Evolutionary conservation across 139 green algal genomes (phyloP).

Genomic region (Chlorella sorokiniana): DNA sequence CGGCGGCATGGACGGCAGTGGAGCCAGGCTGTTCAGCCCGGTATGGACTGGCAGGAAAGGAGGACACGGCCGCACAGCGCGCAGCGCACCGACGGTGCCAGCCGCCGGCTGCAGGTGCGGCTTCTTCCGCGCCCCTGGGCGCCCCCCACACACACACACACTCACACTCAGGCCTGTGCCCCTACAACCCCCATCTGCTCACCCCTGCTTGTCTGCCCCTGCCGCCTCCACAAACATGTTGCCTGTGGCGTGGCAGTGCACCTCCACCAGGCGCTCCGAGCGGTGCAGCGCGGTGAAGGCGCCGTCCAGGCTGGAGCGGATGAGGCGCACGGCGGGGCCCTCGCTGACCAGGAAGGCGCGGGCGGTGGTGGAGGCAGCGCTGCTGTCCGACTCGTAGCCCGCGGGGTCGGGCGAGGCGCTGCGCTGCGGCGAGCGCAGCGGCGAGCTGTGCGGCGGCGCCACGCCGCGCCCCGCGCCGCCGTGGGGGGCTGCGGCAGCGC

Average conservation of each 20-base stretch:
- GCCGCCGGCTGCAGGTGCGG: too few species aligned
- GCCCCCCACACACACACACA: too few species aligned
- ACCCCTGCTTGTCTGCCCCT: constrained; percentile 19
- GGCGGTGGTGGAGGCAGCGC: background rate
- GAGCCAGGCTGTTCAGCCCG: too few species aligned
- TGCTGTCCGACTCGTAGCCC: constrained; percentile 11
- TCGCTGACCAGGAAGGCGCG: constrained; percentile 32
- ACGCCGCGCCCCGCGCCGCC: too few species aligned
- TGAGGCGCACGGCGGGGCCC: constrained; percentile 29
- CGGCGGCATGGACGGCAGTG: background rate
- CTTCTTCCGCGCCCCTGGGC: too few species aligned
- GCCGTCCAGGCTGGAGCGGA: constrained; percentile 26
- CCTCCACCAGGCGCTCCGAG: constrained; percentile 27
- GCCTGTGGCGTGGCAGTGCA: constrained; percentile 29
- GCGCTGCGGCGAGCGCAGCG: background rate
- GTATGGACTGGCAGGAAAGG: too few species aligned
- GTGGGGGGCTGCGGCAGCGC: background rate
- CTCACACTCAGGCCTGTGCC: too few species aligned
- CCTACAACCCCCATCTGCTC: background rate
- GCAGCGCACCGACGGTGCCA: too few species aligned
- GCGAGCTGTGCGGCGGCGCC: background rate
- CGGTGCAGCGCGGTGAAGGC: constrained; percentile 35
- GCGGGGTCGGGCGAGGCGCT: background rate
- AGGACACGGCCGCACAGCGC: background rate
- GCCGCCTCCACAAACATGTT: constrained; percentile 40